These are phyloP conservation scores for Rhodosporidiobolus sp. DNA, from an alignment of 768 basidiomycete genomes.

Conservation along the genomic window DNA sequence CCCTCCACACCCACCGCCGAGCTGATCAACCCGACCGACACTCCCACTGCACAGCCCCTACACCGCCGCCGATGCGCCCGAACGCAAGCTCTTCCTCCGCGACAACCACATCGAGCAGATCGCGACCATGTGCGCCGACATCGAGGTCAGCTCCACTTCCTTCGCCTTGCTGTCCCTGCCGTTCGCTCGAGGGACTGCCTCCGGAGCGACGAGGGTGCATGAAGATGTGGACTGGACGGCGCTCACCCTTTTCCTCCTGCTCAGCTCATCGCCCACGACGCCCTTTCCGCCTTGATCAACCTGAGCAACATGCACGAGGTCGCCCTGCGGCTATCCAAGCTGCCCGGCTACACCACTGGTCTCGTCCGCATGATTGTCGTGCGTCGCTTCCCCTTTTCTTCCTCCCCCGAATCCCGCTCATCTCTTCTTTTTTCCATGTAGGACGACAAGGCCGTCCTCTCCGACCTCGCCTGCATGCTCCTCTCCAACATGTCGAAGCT, in stretches of 20 bases:
- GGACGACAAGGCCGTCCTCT: constrained; percentile 86
- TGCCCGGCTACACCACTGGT: constrained; percentile 70
- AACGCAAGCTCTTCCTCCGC: constrained; percentile 54
- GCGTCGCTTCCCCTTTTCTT: constrained; percentile 47
- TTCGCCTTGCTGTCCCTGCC: too few species aligned
- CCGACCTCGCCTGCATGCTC: constrained; percentile 94
- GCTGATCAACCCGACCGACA: constrained; percentile 52
- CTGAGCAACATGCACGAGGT: constrained; percentile 78
- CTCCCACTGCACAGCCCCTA: constrained; percentile 64
- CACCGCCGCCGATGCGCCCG: constrained; percentile 58
- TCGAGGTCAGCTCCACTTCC: constrained; percentile 15
- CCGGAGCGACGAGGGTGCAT: neutral
- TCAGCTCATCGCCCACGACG: constrained; percentile 77
- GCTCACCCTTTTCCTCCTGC: neutral
- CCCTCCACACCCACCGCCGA: neutral
- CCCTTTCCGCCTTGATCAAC: constrained; percentile 89
- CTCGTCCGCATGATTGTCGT: constrained; percentile 87
- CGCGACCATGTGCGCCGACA: constrained; percentile 79
- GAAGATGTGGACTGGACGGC: neutral
- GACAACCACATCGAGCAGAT: constrained; percentile 71
- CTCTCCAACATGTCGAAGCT: constrained; percentile 88
- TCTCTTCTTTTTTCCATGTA: constrained; percentile 46
- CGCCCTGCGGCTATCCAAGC: constrained; percentile 58
- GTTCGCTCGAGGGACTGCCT: neutral
- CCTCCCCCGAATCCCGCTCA: neutral